Percentiles rank a stretch among this genome's conserved stretches.
These are phyloP conservation scores for Calophaca sinica DNA, from an alignment of 306 rosid genomes.

Conservation along the genomic window DNA sequence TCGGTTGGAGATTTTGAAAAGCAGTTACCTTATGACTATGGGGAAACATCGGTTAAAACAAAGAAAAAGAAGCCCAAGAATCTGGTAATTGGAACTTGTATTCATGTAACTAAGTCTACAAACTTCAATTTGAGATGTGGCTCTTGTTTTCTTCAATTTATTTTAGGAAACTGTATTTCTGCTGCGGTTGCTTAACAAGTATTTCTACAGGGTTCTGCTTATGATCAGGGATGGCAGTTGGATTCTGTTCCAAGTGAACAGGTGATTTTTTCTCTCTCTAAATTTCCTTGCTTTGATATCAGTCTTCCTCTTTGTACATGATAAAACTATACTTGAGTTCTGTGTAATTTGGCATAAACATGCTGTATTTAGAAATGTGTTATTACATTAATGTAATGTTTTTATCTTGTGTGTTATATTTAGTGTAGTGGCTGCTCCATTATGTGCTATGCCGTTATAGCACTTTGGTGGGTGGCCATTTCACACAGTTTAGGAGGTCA, in stretches of 20 bases:
- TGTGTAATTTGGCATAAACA: constrained; percentile 16
- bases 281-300: constrained; percentile 20
- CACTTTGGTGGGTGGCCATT: no score
- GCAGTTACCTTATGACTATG: constrained; percentile 77
- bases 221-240: constrained; percentile 89
- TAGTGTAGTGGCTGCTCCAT: no score
- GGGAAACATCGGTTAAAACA: constrained; percentile 88
- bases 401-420: not conserved
- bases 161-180: constrained; percentile 29
- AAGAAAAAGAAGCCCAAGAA: constrained; percentile 94
- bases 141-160: constrained; percentile 17
- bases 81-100: constrained; percentile 65
- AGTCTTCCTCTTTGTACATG: constrained; percentile 11
- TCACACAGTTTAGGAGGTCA: no score
- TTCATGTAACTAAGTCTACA: constrained; percentile 21
- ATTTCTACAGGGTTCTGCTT: constrained; percentile 72
- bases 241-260: constrained; percentile 80
- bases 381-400: not conserved
- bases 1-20: constrained; percentile 85
- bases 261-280: constrained; percentile 49
- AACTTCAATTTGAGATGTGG: constrained; percentile 28
- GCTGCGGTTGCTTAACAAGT: constrained; percentile 49
- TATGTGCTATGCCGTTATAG: no score
- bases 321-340: not conserved
- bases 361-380: not conserved